phyloP scores from a whole-genome alignment of 1,284 basidiomycete genomes.

The Sanguinoderma infundibulare region DNA sequence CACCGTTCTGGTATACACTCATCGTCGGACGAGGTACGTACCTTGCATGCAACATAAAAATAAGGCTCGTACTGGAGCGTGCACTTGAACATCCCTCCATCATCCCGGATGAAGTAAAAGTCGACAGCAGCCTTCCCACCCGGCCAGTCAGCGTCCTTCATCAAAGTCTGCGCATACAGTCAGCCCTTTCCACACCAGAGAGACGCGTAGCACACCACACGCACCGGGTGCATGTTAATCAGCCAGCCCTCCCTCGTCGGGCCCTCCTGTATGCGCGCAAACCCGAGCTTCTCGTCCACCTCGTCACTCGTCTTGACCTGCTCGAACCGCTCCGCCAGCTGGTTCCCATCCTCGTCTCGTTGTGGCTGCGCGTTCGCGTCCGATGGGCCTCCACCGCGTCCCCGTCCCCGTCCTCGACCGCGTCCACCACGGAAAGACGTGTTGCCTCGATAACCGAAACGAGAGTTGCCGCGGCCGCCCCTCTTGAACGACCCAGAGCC shows the following conservation, averaged over 20 bases:
- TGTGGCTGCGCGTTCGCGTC: conserved; percentile 48
- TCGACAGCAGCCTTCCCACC: conserved; percentile 91
- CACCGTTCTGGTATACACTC: not conserved
- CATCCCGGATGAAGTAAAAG: conserved; percentile 98
- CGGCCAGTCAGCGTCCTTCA: conserved; percentile 84
- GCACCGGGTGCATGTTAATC: conserved; percentile 97
- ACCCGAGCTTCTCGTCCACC: conserved; percentile 94
- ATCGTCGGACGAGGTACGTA: no score
- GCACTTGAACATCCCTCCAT: conserved; percentile 95
- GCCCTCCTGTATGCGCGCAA: conserved; percentile 80
- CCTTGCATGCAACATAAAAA: conserved; percentile 92
- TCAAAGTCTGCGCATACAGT: conserved; percentile 62
- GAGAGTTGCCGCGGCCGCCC: conserved; percentile 30
- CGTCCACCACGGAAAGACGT: conserved; percentile 46
- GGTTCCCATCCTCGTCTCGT: conserved; percentile 87
- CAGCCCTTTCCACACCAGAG: not conserved
- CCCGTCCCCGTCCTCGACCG: conserved; percentile 65
- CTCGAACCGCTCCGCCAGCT: conserved; percentile 84
- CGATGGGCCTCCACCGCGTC: conserved; percentile 45
- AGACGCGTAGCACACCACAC: conserved; percentile 42
- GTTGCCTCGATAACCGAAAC: conserved; percentile 41
- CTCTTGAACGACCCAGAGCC: conserved; percentile 29
- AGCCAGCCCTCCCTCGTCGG: conserved; percentile 86
- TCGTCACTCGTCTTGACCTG: conserved; percentile 79
- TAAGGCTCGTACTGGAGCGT: conserved; percentile 95